A percentile compares a stretch with the other conserved stretches of the same genome.
Conservation (phyloP, 768 basidiomycete genomes). For the Collybiopsis luxurians region DNA sequence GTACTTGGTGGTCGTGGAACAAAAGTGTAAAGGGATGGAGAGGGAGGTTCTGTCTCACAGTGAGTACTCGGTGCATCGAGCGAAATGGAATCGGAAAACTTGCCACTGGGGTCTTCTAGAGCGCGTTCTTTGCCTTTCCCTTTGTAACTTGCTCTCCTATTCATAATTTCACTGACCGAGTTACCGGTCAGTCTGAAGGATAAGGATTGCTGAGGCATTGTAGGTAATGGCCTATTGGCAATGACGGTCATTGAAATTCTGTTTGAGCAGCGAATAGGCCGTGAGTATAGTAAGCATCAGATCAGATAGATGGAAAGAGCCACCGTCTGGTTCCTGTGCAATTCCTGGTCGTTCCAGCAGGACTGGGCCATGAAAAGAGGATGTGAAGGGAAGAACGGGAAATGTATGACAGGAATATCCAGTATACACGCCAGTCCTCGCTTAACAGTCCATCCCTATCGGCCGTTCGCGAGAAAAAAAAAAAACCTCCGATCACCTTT, state of each 20-base stretch:
- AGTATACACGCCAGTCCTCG: background rate
- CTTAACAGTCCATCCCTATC: too few species aligned
- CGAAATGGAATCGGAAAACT: background rate
- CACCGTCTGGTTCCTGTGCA: background rate
- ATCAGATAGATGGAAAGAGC: background rate
- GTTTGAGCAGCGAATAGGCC: background rate
- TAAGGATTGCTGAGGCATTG: background rate
- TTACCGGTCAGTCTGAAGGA: background rate
- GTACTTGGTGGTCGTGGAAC: constrained; percentile 1
- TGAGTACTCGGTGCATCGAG: background rate
- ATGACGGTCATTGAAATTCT: background rate
- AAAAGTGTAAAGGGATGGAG: constrained; percentile 5
- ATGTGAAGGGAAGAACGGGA: background rate
- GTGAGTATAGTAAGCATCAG: constrained; percentile 2
- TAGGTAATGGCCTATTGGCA: background rate
- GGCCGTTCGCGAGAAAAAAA: too few species aligned
- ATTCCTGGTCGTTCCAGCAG: background rate
- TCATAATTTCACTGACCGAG: background rate
- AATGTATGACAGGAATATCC: too few species aligned
- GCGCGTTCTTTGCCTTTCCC: constrained; percentile 5
- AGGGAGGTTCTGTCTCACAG: background rate
- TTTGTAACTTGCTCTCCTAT: background rate
- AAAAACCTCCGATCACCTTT: background rate
- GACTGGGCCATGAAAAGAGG: background rate
- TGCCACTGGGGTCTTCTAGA: background rate